These are phyloP conservation scores for Zygosaccharomyces sapae DNA, from an alignment of 1,139 yeast genomes.

Conservation along the genomic window DNA sequence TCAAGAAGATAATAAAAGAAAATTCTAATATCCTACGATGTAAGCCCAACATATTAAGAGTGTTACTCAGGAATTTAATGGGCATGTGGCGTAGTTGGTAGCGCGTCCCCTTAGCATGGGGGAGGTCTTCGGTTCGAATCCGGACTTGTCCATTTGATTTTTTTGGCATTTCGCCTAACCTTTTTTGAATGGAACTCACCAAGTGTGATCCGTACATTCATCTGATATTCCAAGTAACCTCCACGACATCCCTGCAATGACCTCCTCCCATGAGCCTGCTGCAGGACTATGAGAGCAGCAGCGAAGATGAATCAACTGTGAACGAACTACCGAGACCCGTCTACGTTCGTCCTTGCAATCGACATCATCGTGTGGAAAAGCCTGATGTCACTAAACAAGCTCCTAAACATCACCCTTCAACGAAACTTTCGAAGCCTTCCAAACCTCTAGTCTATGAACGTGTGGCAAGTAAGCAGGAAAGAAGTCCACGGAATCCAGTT, in stretches of 20 bases:
- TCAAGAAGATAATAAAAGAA: no score
- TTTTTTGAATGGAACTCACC: no score
- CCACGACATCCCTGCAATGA: neutral
- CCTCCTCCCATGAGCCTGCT: constrained; percentile 8
- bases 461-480: neutral
- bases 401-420: neutral
- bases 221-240: no score
- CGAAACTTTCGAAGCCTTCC: neutral
- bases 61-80: no score
- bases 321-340: constrained; percentile 3
- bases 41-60: no score
- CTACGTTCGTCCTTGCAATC: neutral
- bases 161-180: constrained; percentile 7
- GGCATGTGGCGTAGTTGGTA: constrained; percentile 90
- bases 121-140: constrained; percentile 85
- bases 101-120: constrained; percentile 87
- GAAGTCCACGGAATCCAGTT: neutral
- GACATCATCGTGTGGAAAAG: neutral
- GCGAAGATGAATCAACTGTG: constrained; percentile 15
- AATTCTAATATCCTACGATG: no score
- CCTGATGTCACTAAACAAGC: neutral
- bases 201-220: no score
- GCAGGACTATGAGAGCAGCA: constrained; percentile 10
- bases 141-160: constrained; percentile 66
- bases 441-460: constrained; percentile 1